Conservation (phyloP, 768 basidiomycete genomes). For the Fibroporia radiculosa region DNA sequence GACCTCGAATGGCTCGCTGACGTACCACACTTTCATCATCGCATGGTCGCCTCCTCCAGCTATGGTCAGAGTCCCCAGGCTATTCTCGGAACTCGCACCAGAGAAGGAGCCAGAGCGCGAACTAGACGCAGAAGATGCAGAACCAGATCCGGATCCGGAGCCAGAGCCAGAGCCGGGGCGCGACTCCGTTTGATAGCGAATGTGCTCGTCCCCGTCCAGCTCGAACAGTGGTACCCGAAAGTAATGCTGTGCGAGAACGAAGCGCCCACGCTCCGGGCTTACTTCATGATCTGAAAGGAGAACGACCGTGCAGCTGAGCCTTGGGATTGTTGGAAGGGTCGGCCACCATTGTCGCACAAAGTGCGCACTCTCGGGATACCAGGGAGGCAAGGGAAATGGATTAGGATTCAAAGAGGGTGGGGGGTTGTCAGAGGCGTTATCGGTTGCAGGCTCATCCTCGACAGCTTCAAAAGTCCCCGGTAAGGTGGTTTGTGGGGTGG, state of each 20-base stretch:
- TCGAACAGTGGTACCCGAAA: slow-evolving; percentile 54
- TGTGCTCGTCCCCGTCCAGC: slow-evolving; percentile 3
- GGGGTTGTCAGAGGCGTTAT: slow-evolving; percentile 1
- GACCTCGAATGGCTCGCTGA: slow-evolving; percentile 63
- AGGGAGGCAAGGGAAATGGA: slow-evolving; percentile 59
- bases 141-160: background rate
- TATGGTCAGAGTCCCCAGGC: no score
- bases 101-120: background rate
- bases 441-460: background rate
- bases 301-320: slow-evolving; percentile 66
- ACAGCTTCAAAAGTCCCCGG: background rate
- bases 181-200: slow-evolving; percentile 5
- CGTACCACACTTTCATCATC: slow-evolving; percentile 65
- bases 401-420: slow-evolving; percentile 29
- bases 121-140: slow-evolving; percentile 1
- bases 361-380: slow-evolving; percentile 69
- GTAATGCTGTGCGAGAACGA: slow-evolving; percentile 69
- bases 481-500: background rate
- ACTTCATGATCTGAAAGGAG: slow-evolving; percentile 57
- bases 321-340: slow-evolving; percentile 50
- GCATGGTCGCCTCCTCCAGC: slow-evolving; percentile 30
- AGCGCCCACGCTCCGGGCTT: slow-evolving; percentile 50
- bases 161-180: background rate
- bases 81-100: background rate
- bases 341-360: slow-evolving; percentile 84